A percentile compares a stretch with the other conserved stretches of the same genome.
These are phyloP conservation scores for Paracorniculantispora psalliotae DNA, from an alignment of 2,329 filamentous ascomycete species.

Conservation along the genomic window DNA sequence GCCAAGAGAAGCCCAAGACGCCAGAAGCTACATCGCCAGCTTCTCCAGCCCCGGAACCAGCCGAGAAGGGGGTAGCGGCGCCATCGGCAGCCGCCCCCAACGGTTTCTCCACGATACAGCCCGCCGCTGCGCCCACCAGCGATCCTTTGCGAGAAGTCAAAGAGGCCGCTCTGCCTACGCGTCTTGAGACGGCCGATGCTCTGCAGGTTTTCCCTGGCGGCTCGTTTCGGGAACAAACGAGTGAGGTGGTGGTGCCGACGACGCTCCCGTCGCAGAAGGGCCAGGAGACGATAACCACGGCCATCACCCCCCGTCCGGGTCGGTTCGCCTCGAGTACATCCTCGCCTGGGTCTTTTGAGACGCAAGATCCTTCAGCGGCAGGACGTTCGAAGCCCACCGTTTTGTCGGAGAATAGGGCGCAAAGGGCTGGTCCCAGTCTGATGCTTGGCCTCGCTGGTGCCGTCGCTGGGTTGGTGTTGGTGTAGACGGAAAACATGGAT, in stretches of 20 bases:
- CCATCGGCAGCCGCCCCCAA: background rate
- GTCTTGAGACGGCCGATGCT: background rate
- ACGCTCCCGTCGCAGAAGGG: background rate
- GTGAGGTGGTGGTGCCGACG: background rate
- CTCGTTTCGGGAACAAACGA: background rate
- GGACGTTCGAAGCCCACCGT: background rate
- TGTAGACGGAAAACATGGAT: too few species aligned
- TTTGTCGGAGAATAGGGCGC: background rate
- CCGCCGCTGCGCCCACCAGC: background rate
- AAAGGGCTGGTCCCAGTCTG: background rate
- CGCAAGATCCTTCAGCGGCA: background rate
- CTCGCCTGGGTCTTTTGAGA: background rate
- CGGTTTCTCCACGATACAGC: background rate
- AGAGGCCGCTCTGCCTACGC: background rate
- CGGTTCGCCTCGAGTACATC: background rate
- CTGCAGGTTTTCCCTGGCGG: background rate
- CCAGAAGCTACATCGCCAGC: background rate
- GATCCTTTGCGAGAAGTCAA: too few species aligned
- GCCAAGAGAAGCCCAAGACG: background rate
- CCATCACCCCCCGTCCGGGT: background rate
- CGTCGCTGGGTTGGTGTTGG: background rate
- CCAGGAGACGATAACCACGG: conserved; percentile 5
- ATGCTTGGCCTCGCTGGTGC: conserved; percentile 1
- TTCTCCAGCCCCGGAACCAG: background rate
- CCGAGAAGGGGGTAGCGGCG: background rate